Conservation (phyloP, 1,139 yeast genomes). For the Protomyces pachydermus region DNA sequence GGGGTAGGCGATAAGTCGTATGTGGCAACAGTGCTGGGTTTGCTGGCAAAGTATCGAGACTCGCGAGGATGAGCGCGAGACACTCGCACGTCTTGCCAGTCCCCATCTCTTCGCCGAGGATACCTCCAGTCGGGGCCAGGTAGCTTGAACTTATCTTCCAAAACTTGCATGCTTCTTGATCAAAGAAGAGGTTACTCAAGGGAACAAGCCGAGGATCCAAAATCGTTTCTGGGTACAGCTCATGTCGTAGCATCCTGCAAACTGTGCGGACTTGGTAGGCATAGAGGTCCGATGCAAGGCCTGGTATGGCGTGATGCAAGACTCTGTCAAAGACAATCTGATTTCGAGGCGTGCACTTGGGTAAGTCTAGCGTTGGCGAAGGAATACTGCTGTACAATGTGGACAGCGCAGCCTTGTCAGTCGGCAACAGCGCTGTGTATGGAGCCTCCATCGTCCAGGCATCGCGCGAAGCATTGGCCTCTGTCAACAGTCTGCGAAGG, state of each 20-base stretch:
- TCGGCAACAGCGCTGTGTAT: neutral
- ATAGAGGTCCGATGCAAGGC: constrained; percentile 51
- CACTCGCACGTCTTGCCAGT: constrained; percentile 67
- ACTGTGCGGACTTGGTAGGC: constrained; percentile 57
- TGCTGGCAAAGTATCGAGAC: constrained; percentile 43
- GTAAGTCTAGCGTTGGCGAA: constrained; percentile 3
- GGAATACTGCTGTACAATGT: constrained; percentile 3
- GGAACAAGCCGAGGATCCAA: constrained; percentile 47
- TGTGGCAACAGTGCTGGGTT: constrained; percentile 41
- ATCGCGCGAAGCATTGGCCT: neutral
- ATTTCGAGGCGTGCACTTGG: neutral
- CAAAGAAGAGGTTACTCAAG: constrained; percentile 39
- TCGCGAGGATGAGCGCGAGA: constrained; percentile 53
- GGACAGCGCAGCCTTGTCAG: neutral
- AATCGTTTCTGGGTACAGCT: constrained; percentile 41
- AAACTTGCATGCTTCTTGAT: constrained; percentile 36
- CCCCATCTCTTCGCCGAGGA: constrained; percentile 74
- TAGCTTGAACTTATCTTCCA: constrained; percentile 44
- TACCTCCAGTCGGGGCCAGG: constrained; percentile 57
- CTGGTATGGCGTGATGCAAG: constrained; percentile 35
- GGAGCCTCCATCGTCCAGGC: neutral
- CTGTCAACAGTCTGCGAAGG: neutral
- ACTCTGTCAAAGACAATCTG: neutral
- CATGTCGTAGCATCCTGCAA: constrained; percentile 55
- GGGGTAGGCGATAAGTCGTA: no score